Evolutionary conservation across 148 eudicot genomes (phyloP), one percentile per base, ranked within the genome.

Genomic region (Rheum nobile): DNA sequence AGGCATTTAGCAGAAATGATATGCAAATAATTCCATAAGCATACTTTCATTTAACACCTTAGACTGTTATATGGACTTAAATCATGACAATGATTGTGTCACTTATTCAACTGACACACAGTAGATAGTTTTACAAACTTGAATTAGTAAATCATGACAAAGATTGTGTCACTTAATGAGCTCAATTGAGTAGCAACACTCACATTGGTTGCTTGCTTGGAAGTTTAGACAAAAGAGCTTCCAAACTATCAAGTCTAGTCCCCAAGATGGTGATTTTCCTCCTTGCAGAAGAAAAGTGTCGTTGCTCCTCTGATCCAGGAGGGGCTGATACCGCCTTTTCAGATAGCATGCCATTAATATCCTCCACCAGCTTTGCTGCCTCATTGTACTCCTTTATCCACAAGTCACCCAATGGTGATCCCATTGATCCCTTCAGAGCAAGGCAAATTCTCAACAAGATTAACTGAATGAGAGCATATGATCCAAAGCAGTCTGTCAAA

Each of bases 381-480:
- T 93, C 98, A 75, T 89, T 93, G 72, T 87, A 93, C 77, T 90
- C 94, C 85, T 83, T 86, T 72, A 88, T 77, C 98, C 98, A 93
- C 8, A 89, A 76, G 79, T 93, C 98, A 35, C 82, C 78, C 0
- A 89, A 79, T 47, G 78, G 31, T 29, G 92, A 88, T 38, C 88
- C 96, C 98, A 91, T 92, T 72, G 71, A 63, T 70, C 79, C 80
- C 70, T 72, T 72, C 55, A 10, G 67, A 73, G 57, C 76, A 72
- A 72, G 42, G 43, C 11, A 41, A 5, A 5, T 41, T 41, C 32
- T 76, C 8, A 34, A 57, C n/a, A n/a, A n/a, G n/a, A n/a, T n/a
- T n/a, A n/a, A n/a, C n/a, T n/a, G n/a, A n/a, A n/a, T n/a, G n/a
- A n/a, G n/a, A n/a, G n/a, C n/a, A n/a, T n/a, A n/a, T n/a, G n/a